Evolutionary conservation across 345 rosid species (phyloP).

Genomic region (Moringa oleifera): DNA sequence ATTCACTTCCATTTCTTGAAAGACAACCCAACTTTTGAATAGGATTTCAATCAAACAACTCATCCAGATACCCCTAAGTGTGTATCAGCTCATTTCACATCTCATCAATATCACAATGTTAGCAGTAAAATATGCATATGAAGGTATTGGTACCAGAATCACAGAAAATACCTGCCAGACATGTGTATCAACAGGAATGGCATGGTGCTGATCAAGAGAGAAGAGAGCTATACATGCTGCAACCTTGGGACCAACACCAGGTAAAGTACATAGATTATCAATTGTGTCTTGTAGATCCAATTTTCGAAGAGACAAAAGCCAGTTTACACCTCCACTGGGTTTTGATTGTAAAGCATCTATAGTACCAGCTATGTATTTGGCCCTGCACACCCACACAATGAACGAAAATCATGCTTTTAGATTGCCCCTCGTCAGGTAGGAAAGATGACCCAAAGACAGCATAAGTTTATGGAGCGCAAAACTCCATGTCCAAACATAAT

Average conservation of each 20-base stretch:
- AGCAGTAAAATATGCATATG: neutral
- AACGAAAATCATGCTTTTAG: conserved; percentile 8
- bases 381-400: conserved; percentile 42
- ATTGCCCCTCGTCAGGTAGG: conserved; percentile 5
- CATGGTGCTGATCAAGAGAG: conserved; percentile 90
- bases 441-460: conserved; percentile 5
- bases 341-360: conserved; percentile 59
- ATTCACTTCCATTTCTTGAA: neutral
- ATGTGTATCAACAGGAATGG: conserved; percentile 93
- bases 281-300: conserved; percentile 55
- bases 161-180: conserved; percentile 72
- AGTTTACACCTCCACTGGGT: conserved; percentile 67
- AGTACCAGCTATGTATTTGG: conserved; percentile 73
- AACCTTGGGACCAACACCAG: conserved; percentile 94
- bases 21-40: neutral
- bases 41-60: neutral
- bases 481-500: neutral
- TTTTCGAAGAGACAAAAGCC: conserved; percentile 81
- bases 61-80: neutral
- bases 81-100: neutral
- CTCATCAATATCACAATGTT: neutral
- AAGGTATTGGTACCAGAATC: neutral
- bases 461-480: neutral
- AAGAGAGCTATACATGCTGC: conserved; percentile 93
- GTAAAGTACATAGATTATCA: conserved; percentile 70